These are phyloP conservation scores for Mycothermus thermophilus DNA, from an alignment of 495 filamentous ascomycete genomes.

Conservation along the genomic window DNA sequence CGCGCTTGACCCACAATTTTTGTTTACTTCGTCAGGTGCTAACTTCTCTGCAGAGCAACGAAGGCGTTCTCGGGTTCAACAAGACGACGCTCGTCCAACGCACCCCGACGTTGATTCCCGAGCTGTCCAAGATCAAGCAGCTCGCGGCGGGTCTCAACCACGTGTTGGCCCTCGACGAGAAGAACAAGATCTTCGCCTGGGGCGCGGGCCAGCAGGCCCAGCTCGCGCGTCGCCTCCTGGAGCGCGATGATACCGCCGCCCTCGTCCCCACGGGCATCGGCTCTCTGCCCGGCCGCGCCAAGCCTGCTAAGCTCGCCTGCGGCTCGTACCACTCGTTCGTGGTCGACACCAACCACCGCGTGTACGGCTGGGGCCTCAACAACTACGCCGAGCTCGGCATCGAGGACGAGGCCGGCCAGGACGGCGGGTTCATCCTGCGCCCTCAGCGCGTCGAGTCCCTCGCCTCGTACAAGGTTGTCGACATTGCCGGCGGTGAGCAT, in stretches of 20 bases:
- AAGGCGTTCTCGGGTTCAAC: constrained; percentile 60
- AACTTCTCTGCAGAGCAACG: constrained; percentile 25
- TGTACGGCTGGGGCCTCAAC: constrained; percentile 81
- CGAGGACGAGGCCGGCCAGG: constrained; percentile 48
- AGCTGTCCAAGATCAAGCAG: constrained; percentile 47
- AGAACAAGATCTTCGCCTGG: constrained; percentile 55
- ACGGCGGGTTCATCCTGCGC: constrained; percentile 39
- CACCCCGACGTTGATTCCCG: constrained; percentile 23
- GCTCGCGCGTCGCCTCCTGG: constrained; percentile 54
- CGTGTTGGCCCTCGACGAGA: constrained; percentile 52
- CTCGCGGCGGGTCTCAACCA: constrained; percentile 57
- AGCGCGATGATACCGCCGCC: constrained; percentile 42
- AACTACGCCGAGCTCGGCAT: constrained; percentile 69
- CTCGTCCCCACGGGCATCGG: constrained; percentile 58
- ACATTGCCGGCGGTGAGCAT: constrained; percentile 53
- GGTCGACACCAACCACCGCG: constrained; percentile 52
- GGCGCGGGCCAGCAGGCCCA: constrained; percentile 61
- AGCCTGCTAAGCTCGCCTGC: constrained; percentile 41
- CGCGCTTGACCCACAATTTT: no score
- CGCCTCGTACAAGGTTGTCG: constrained; percentile 32
- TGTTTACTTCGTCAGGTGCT: constrained; percentile 1
- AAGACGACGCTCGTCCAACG: constrained; percentile 19
- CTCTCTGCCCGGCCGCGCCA: constrained; percentile 39
- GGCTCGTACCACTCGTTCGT: constrained; percentile 69
- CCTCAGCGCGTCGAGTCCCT: constrained; percentile 38